Conservation (phyloP, 2,329 filamentous ascomycete species). For the Diaporthe caulivora region DNA sequence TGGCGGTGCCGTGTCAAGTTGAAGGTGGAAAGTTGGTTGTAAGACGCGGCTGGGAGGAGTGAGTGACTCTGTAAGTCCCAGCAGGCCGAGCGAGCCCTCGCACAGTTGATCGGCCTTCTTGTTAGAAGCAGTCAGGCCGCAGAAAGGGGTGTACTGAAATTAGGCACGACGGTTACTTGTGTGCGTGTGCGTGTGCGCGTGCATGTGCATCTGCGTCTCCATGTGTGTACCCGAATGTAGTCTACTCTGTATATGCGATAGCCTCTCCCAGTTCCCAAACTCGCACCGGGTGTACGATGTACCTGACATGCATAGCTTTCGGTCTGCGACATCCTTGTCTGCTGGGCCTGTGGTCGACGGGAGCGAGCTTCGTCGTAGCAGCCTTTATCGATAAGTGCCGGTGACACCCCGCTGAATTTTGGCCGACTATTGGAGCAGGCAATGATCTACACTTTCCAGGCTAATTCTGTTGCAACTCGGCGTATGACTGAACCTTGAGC, state of each 20-base stretch:
- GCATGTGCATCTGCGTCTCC: too few relatives aligned
- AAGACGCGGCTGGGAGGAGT: neutral
- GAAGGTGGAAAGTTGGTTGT: too few relatives aligned
- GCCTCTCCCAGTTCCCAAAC: neutral
- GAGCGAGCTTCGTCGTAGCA: too few relatives aligned
- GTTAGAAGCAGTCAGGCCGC: neutral
- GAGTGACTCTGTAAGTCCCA: neutral
- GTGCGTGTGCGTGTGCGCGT: too few relatives aligned
- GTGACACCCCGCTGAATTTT: slow-evolving; percentile 30
- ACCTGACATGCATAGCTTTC: neutral
- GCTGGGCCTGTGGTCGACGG: neutral
- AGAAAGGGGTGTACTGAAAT: neutral
- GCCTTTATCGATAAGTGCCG: slow-evolving; percentile 21
- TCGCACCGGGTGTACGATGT: neutral
- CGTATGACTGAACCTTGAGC: neutral
- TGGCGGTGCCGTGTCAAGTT: neutral
- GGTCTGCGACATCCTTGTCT: neutral
- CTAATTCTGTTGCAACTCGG: neutral
- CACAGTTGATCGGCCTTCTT: neutral
- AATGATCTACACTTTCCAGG: neutral
- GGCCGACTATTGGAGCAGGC: neutral
- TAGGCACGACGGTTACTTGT: slow-evolving; percentile 15
- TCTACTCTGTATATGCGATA: neutral
- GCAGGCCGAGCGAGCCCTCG: neutral
- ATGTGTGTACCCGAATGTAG: too few relatives aligned